These are phyloP conservation scores for Salix suchowensis DNA, from an alignment of 345 rosid species.

Conservation along the genomic window DNA sequence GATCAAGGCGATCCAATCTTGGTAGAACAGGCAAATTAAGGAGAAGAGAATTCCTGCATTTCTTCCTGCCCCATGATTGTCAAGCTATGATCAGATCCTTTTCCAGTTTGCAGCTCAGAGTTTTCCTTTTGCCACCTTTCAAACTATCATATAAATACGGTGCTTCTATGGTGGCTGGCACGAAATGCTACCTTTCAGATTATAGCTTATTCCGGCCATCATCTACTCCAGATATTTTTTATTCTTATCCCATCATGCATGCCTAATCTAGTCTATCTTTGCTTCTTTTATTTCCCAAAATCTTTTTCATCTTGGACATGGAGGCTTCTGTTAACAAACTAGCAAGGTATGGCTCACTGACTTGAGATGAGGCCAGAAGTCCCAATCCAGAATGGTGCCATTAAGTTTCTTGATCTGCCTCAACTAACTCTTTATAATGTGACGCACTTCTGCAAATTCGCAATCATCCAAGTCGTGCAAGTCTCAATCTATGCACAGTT, in stretches of 20 bases:
- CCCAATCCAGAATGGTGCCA: too few relatives aligned
- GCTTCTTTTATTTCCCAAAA: not conserved
- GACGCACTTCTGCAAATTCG: too few relatives aligned
- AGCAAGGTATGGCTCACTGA: too few relatives aligned
- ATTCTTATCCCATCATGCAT: not conserved
- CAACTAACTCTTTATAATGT: too few relatives aligned
- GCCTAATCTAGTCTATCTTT: not conserved
- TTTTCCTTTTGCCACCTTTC: not conserved
- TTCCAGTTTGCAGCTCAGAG: not conserved
- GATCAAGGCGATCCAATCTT: conserved; percentile 38
- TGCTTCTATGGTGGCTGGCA: not conserved
- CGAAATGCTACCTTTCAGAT: not conserved
- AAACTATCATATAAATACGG: not conserved
- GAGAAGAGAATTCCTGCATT: not conserved
- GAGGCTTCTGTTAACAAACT: too few relatives aligned
- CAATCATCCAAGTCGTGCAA: too few relatives aligned
- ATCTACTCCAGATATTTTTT: not conserved
- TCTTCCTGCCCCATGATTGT: conserved; percentile 15
- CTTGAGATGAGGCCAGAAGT: too few relatives aligned
- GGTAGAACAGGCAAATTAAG: conserved; percentile 26
- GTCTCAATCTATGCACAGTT: too few relatives aligned
- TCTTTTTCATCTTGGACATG: too few relatives aligned
- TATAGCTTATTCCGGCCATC: not conserved
- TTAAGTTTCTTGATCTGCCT: too few relatives aligned
- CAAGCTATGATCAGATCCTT: not conserved